phyloP scores from a whole-genome alignment of 805 yeast species.

The Candida tallmaniae region DNA sequence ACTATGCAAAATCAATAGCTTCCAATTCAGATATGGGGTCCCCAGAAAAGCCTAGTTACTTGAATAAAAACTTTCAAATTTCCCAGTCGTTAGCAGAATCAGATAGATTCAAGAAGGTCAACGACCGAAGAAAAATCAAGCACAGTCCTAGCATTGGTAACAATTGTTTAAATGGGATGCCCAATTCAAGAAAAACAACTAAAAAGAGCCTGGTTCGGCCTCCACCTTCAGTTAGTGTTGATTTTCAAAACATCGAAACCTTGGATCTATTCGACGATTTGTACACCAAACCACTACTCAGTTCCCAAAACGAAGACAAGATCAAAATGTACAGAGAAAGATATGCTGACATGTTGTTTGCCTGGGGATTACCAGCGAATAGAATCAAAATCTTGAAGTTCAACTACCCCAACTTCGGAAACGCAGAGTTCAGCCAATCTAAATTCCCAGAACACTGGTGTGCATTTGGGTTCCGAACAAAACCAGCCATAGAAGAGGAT shows the following conservation, averaged over 20 bases:
- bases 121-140: slow-evolving; percentile 1
- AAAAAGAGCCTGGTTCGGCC: slow-evolving; percentile 17
- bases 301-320: slow-evolving; percentile 31
- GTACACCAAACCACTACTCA: slow-evolving; percentile 37
- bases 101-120: slow-evolving; percentile 1
- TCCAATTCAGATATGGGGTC: slow-evolving; percentile 11
- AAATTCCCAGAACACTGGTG: slow-evolving; percentile 30
- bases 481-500: slow-evolving; percentile 6
- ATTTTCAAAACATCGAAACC: slow-evolving; percentile 41
- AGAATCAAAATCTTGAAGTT: slow-evolving; percentile 74
- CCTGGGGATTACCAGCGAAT: slow-evolving; percentile 83
- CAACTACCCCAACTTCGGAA: slow-evolving; percentile 41
- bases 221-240: slow-evolving; percentile 36
- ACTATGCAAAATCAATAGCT: slow-evolving; percentile 15
- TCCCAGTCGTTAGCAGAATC: slow-evolving; percentile 2
- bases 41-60: slow-evolving; percentile 8
- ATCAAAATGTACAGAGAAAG: slow-evolving; percentile 50
- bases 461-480: slow-evolving; percentile 23
- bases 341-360: slow-evolving; percentile 71
- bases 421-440: slow-evolving; percentile 4
- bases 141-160: too few species aligned
- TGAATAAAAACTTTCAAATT: slow-evolving; percentile 4
- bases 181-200: neutral
- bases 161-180: neutral
- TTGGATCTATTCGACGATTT: slow-evolving; percentile 43